Evolutionary conservation across 306 rosid species (phyloP).

Genomic region (Rosa chinensis): DNA sequence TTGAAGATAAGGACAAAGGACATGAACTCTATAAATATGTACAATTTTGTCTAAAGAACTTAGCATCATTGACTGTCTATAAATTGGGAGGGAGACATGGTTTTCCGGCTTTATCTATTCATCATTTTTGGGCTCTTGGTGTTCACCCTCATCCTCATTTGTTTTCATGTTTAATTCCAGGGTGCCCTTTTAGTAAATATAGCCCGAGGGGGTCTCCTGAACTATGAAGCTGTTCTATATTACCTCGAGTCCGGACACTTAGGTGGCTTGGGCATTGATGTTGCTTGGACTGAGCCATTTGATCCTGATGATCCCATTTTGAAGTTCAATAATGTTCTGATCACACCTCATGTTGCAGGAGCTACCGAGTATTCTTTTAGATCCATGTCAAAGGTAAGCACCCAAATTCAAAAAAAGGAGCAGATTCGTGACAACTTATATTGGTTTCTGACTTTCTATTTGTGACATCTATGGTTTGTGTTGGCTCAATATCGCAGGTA

Average conservation of each 20-base stretch:
- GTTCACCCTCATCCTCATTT: neutral
- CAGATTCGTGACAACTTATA: neutral
- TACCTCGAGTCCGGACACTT: slow-evolving; percentile 66
- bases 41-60: neutral
- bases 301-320: slow-evolving; percentile 70
- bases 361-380: slow-evolving; percentile 77
- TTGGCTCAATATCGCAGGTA: slow-evolving; percentile 36
- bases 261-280: slow-evolving; percentile 89
- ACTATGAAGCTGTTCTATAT: slow-evolving; percentile 58
- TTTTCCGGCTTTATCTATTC: neutral
- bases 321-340: slow-evolving; percentile 62
- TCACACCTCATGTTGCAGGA: slow-evolving; percentile 93
- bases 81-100: neutral
- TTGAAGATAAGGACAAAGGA: too few species aligned
- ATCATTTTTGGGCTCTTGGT: neutral
- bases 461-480: neutral
- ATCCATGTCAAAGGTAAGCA: slow-evolving; percentile 78
- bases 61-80: neutral
- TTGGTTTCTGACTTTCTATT: too few species aligned
- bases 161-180: slow-evolving; percentile 37
- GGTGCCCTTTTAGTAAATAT: slow-evolving; percentile 80
- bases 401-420: neutral
- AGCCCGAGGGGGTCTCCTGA: slow-evolving; percentile 70
- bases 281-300: slow-evolving; percentile 91
- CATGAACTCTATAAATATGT: too few species aligned